Evolutionary conservation across 2,329 filamentous ascomycete species (phyloP), one percentile per base, ranked within the genome.

Genomic region (Microdochium trichocladiopsis): DNA sequence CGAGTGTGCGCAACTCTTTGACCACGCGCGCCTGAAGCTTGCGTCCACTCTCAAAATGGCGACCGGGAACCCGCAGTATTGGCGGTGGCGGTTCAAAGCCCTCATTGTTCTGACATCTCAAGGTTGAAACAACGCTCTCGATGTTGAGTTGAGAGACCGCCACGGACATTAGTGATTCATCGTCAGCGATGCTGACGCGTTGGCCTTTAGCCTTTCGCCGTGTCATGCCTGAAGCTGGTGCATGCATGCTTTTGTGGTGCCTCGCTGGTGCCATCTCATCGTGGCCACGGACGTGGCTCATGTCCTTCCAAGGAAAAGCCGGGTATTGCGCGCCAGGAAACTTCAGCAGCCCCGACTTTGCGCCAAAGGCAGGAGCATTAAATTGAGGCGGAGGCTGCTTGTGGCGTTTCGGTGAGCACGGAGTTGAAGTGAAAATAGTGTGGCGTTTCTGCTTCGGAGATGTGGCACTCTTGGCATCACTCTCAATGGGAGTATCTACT

Each of bases 231-330:
- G 33, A n/a, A 50, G 28, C 4, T 24, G 8, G 9, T 14, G 14
- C 3, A 5, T 4, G 4, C 23, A 16, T 28, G 22, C 16, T 18
- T 10, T 47, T 43, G 25, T 14, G 52, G 33, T 5, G 43, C 41
- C 8, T 4, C 18, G 2, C n/a, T 47, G 16, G 41, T 25, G 21
- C 11, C 21, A 5, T 53, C 47, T 16, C 36, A 37, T 21, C n/a
- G 55, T 58, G 58, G 24, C 79, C 83, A 51, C 84, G 79, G 43
- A 91, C 69, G 64, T 90, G 87, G 1, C 76, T 69, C 63, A 82
- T 82, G 6, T 75, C 86, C 56, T 77, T 75, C 49, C 80, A 78
- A 36, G 89, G 89, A 86, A 88, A 94, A n/a, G 82, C 74, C 3
- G 88, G 80, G 51, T 88, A 76, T 56, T 74, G 72, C 9, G 84